Percentiles rank a stretch among this genome's conserved stretches.
Evolutionary conservation across 331 rosid species (phyloP).

Genomic region (Phaseolus coccineus): DNA sequence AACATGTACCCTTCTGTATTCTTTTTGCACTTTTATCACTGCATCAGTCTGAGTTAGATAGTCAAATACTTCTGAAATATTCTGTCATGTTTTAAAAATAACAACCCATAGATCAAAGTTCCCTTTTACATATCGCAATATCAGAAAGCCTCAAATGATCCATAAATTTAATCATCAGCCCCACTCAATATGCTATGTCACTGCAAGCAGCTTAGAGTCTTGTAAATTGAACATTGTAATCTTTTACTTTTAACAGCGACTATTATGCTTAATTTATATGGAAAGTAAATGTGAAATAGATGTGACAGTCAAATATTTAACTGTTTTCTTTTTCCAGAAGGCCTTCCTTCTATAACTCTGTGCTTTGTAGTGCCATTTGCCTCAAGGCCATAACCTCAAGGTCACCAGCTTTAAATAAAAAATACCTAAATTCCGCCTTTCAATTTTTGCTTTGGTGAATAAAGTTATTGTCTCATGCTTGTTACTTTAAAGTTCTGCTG

Average conservation of each 20-base stretch:
- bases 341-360: conserved; percentile 25
- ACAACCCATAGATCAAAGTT: too few species aligned
- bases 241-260: not conserved
- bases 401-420: not conserved
- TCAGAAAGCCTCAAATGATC: too few species aligned
- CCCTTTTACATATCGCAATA: too few species aligned
- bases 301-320: not conserved
- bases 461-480: not conserved
- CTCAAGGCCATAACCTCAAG: not conserved
- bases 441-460: not conserved
- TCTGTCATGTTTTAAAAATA: too few species aligned
- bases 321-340: conserved; percentile 10
- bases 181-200: too few species aligned
- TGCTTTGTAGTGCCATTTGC: not conserved
- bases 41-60: too few species aligned
- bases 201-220: not conserved
- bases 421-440: conserved; percentile 12
- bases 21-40: too few species aligned
- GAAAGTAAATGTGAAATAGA: conserved; percentile 30
- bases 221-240: not conserved
- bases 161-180: too few species aligned
- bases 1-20: too few species aligned
- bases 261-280: not conserved
- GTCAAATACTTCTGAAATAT: too few species aligned
- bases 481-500: conserved; percentile 20